Evolutionary conservation across 352 stramenopile species (phyloP).

Genomic region (Globisporangium paddicum): DNA sequence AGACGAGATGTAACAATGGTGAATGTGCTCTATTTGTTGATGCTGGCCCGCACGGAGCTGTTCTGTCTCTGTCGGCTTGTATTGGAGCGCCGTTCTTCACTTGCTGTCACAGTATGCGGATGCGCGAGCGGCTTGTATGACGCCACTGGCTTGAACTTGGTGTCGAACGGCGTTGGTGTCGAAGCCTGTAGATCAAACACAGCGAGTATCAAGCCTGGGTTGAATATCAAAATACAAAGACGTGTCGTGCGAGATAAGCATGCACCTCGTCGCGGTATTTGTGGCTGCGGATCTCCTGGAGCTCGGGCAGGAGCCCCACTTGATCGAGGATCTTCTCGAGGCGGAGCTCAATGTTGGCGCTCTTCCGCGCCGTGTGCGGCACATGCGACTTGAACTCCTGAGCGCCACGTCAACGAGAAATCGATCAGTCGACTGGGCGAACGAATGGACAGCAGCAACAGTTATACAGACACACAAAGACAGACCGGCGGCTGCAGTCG

Average conservation of each 20-base stretch:
- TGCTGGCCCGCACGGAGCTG: not conserved
- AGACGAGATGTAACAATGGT: constrained; percentile 8
- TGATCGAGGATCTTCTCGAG: constrained; percentile 61
- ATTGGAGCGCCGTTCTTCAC: not conserved
- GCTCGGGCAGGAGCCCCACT: constrained; percentile 42
- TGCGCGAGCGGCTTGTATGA: constrained; percentile 23
- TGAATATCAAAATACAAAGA: too few species aligned
- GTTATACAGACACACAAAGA: not conserved
- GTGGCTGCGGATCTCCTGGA: constrained; percentile 51
- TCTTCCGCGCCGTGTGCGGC: constrained; percentile 63
- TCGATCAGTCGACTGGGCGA: not conserved
- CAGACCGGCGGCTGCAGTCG: not conserved
- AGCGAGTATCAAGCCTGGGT: not conserved
- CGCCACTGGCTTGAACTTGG: constrained; percentile 25
- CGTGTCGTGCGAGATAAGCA: not conserved
- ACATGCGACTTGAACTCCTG: constrained; percentile 37
- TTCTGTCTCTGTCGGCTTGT: not conserved
- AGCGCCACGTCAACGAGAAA: not conserved
- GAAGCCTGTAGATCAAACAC: constrained; percentile 14
- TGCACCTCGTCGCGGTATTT: constrained; percentile 42
- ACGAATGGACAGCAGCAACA: not conserved
- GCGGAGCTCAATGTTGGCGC: constrained; percentile 46
- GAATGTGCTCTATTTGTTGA: not conserved
- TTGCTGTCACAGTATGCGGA: not conserved
- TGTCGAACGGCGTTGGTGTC: constrained; percentile 26